Base-by-base conservation (phyloP, 2,329 filamentous ascomycete genomes). In the Penicillium sp. region DNA sequence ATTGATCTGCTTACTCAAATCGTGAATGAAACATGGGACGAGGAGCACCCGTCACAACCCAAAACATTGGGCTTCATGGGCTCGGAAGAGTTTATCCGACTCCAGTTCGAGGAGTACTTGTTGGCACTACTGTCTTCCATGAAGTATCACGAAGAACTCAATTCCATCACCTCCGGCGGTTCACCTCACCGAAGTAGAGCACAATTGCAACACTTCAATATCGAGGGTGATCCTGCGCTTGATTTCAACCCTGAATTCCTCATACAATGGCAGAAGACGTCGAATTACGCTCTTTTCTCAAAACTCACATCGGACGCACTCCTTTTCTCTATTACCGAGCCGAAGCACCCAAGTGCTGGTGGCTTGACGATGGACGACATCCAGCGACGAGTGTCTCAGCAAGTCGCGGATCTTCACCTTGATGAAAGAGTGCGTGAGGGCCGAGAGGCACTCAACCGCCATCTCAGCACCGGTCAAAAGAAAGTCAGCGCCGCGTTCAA, bases 21-120 rank as follows among this genome's bases (percentile, higher is more conserved):
- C 36, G 90, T 99, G 21, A 89, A 94, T 65, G 91, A 97, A 59
- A 96, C 94, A 0, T 99, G 94, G 94, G 94, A 99, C 68, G 90
- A 96, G 39, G 79, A 85, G 4, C 93, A 97, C 65, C 94, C 94
- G 0, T 84, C 85, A 57, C 82, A 89, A 44, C 94, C 94, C n/a
- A 96, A 91, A 65, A 95, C 90, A 2, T 87, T 96, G 79, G 92
- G 92, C 28, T 99, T 96, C 66, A 86, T 90, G 34, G 94, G 94
- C 28, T 96, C 91, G 57, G 94, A 99, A 74, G 94, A 97, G 69
- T 96, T 96, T 66, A 99, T 99, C 63, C 85, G 94, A 28, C 84
- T 96, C 38, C 93, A 97, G 66, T 99, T 99, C 58, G 94, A 99
- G 73, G 92, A 96, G 66, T 99, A 99, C 68, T 82, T 99, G 6